These are phyloP conservation scores for Camelina sativa DNA, from an alignment of 345 rosid genomes.

Conservation along the genomic window DNA sequence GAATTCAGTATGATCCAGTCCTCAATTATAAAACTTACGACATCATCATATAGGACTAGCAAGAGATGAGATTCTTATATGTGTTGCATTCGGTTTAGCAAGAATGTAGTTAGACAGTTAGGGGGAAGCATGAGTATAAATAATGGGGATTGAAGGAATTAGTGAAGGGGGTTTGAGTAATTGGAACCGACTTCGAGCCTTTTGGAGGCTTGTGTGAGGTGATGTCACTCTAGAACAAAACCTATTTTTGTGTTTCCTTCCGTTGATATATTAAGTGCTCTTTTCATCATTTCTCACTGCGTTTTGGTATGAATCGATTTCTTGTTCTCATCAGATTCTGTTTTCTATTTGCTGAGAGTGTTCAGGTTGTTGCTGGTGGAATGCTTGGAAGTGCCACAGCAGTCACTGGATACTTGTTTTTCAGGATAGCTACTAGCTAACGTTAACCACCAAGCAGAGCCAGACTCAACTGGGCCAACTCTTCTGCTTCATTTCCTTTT, in stretches of 20 bases:
- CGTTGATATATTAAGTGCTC: not conserved
- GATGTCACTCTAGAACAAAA: conserved; percentile 2
- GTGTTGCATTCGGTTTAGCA: conserved; percentile 1
- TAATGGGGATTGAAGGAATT: not conserved
- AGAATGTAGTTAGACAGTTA: not conserved
- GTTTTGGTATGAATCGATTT: conserved; percentile 3
- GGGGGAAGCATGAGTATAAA: not conserved
- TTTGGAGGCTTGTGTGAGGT: conserved; percentile 11
- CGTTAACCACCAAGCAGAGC: not conserved
- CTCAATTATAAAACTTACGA: not conserved
- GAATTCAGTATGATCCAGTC: not conserved
- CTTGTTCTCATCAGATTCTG: conserved; percentile 12
- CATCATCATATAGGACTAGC: not conserved
- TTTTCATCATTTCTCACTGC: not conserved
- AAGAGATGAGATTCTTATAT: not conserved
- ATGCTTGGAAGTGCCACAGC: conserved; percentile 77
- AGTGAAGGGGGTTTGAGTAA: not conserved
- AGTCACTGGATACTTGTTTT: conserved; percentile 60
- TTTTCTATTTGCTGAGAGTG: conserved; percentile 40
- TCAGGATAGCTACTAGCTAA: conserved; percentile 42
- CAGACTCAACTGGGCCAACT: not conserved
- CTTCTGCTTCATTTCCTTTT: conserved; percentile 20
- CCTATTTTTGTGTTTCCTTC: not conserved
- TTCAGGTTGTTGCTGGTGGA: conserved; percentile 85
- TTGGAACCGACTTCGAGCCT: not conserved